Conservation (phyloP, 169 alveolate genomes). For the Plasmodium vivax region DNA sequence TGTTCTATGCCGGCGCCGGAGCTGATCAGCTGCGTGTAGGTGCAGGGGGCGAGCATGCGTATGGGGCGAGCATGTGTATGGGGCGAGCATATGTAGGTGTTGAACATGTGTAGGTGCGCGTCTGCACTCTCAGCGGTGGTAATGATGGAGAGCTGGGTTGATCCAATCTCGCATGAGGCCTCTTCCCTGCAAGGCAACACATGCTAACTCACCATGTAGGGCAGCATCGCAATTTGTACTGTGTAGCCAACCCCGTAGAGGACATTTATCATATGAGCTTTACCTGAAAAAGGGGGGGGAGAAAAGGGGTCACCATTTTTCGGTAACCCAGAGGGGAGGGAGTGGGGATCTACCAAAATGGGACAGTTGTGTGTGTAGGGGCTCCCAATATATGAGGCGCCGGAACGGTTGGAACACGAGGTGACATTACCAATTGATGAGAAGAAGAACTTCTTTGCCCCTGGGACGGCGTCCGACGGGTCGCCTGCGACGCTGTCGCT, state of each 20-base stretch:
- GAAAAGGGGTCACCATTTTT: neutral
- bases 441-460: slow-evolving; percentile 31
- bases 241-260: slow-evolving; percentile 67
- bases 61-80: neutral
- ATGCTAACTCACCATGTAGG: slow-evolving; percentile 31
- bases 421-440: slow-evolving; percentile 51
- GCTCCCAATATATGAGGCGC: neutral
- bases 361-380: neutral
- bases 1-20: slow-evolving; percentile 69
- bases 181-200: neutral
- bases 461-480: slow-evolving; percentile 40
- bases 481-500: slow-evolving; percentile 14
- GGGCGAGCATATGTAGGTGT: too few species aligned
- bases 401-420: neutral
- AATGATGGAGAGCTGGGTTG: neutral
- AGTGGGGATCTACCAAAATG: neutral
- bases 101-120: neutral
- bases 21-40: slow-evolving; percentile 22
- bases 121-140: neutral
- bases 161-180: neutral
- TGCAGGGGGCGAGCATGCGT: neutral
- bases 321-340: neutral
- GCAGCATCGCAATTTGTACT: slow-evolving; percentile 64
- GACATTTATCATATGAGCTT: slow-evolving; percentile 64
- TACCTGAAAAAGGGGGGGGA: neutral